Percentiles rank a stretch among this genome's conserved stretches.
Conservation (phyloP, 225 moss, liverwort and hornwort genomes). For the Straminergon stramineum region DNA sequence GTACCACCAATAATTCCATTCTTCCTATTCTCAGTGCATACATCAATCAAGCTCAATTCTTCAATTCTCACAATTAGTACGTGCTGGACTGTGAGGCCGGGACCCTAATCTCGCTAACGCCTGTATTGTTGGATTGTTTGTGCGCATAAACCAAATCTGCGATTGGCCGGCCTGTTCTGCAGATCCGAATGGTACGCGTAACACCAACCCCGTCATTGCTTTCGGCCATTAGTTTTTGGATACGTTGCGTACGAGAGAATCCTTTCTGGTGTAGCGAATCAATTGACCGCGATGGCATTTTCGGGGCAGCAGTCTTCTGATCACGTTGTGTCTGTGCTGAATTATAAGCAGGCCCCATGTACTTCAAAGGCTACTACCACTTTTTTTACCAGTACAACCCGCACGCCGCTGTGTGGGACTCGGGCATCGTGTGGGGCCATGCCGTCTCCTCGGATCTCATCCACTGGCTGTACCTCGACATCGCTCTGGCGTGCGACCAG, state of each 20-base stretch:
- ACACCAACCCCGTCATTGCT: neutral
- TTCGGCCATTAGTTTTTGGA: neutral
- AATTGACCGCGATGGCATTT: neutral
- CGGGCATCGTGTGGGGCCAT: conserved; percentile 68
- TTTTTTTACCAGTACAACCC: conserved; percentile 90
- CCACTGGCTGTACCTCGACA: conserved; percentile 66
- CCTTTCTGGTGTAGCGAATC: neutral
- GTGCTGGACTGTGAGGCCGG: neutral
- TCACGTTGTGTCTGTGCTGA: neutral
- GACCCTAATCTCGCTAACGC: neutral
- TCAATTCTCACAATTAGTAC: neutral
- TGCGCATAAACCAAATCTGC: neutral
- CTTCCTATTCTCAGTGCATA: neutral
- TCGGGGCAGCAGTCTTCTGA: neutral
- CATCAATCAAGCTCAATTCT: neutral
- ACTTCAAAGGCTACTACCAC: conserved; percentile 69
- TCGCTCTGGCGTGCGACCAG: conserved; percentile 48
- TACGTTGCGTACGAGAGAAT: neutral
- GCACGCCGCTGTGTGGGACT: conserved; percentile 31
- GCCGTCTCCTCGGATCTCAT: conserved; percentile 69
- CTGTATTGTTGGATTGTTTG: neutral
- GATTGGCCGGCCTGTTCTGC: neutral
- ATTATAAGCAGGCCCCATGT: conserved; percentile 51
- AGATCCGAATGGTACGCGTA: neutral
- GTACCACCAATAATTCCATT: neutral